phyloP scores from a whole-genome alignment of 768 basidiomycete genomes.

The Agaricus sinodeliciosus region DNA sequence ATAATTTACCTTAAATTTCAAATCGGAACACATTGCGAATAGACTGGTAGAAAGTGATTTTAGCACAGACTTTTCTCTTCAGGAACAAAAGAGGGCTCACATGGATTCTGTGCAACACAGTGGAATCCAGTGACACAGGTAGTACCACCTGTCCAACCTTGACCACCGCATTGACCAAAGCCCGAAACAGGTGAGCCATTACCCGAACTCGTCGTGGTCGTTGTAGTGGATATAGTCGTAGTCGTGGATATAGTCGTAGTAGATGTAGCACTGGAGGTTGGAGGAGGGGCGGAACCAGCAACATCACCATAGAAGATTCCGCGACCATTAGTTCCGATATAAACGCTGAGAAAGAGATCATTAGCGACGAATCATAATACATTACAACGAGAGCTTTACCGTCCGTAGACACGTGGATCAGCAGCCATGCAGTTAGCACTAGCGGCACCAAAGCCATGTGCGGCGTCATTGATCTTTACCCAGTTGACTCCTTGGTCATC shows the following conservation, averaged over 20 bases:
- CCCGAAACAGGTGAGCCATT: slow-evolving; percentile 17
- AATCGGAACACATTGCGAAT: slow-evolving; percentile 37
- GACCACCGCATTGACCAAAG: slow-evolving; percentile 40
- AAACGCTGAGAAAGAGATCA: slow-evolving; percentile 32
- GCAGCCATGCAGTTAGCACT: slow-evolving; percentile 40
- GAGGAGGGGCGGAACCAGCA: slow-evolving; percentile 21
- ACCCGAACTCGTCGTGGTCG: slow-evolving; percentile 19
- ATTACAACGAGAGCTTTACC: slow-evolving; percentile 26
- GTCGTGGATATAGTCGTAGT: slow-evolving; percentile 16
- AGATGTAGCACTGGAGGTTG: slow-evolving; percentile 19
- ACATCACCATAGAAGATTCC: slow-evolving; percentile 49
- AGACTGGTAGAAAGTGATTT: slow-evolving; percentile 22
- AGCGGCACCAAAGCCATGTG: slow-evolving; percentile 51
- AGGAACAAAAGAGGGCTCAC: slow-evolving; percentile 22
- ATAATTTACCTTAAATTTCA: slow-evolving; percentile 12
- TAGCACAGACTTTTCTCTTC: neutral
- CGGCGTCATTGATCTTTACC: slow-evolving; percentile 52
- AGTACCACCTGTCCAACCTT: slow-evolving; percentile 34
- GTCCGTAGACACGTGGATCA: slow-evolving; percentile 47
- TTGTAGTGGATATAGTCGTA: slow-evolving; percentile 11
- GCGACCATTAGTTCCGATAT: slow-evolving; percentile 56
- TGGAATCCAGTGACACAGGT: slow-evolving; percentile 30
- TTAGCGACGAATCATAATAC: neutral
- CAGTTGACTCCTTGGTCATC: slow-evolving; percentile 51
- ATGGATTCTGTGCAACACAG: slow-evolving; percentile 31